phyloP scores from a whole-genome alignment of 2,329 filamentous ascomycete genomes.

The Fusarium citri region DNA sequence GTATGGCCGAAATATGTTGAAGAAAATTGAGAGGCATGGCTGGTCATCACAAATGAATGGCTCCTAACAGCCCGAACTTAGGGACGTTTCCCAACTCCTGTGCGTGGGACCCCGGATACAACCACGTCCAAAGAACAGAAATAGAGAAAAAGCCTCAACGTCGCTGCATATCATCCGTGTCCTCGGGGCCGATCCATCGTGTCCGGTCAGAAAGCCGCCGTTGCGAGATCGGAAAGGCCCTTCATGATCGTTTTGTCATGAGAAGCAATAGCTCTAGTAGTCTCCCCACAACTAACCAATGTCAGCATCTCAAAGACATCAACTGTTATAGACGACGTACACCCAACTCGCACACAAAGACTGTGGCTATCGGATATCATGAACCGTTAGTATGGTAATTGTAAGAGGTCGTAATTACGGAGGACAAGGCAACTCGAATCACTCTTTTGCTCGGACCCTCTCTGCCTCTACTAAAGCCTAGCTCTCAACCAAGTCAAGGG shows the following conservation, averaged over 20 bases:
- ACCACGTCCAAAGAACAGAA: slow-evolving; percentile 1
- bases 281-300: slow-evolving; percentile 6
- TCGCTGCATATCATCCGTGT: slow-evolving; percentile 29
- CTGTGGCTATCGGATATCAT: not conserved
- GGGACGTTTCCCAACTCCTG: not conserved
- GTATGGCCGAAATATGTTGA: slow-evolving; percentile 1
- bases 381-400: not conserved
- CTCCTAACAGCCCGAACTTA: slow-evolving; percentile 3
- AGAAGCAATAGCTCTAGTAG: not conserved
- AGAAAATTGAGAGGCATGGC: slow-evolving; percentile 4
- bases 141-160: slow-evolving; percentile 30
- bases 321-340: not conserved
- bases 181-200: slow-evolving; percentile 11
- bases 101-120: slow-evolving; percentile 5
- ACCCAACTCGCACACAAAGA: not conserved
- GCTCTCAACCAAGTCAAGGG: slow-evolving; percentile 10
- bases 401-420: slow-evolving; percentile 18
- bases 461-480: slow-evolving; percentile 10
- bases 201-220: slow-evolving; percentile 9
- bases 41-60: not conserved
- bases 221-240: slow-evolving; percentile 25
- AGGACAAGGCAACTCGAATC: slow-evolving; percentile 7
- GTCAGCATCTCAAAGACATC: slow-evolving; percentile 4
- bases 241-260: slow-evolving; percentile 9
- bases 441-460: slow-evolving; percentile 35